Evolutionary conservation across 2,329 filamentous ascomycete genomes (phyloP).

Genomic region (Plectosphaerella cucumerina): DNA sequence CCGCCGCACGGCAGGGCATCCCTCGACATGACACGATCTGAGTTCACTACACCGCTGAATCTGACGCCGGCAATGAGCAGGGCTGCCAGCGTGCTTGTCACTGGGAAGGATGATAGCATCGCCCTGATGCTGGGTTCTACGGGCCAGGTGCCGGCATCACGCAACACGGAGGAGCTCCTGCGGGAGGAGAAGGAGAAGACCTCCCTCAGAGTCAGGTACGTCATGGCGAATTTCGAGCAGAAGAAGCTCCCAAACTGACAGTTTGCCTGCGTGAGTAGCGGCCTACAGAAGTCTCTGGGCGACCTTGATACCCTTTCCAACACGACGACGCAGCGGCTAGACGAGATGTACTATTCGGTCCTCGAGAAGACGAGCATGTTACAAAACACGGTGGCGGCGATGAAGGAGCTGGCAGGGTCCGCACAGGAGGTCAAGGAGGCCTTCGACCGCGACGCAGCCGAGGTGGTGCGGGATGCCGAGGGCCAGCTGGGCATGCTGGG

Average conservation of each 20-base stretch:
- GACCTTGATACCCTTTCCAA: conserved; percentile 58
- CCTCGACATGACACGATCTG: conserved; percentile 40
- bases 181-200: conserved; percentile 36
- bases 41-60: conserved; percentile 35
- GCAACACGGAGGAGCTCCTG: conserved; percentile 31
- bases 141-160: conserved; percentile 14
- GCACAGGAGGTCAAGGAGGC: conserved; percentile 53
- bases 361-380: conserved; percentile 64
- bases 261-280: conserved; percentile 28
- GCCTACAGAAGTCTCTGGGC: conserved; percentile 45
- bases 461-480: conserved; percentile 56
- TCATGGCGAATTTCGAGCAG: conserved; percentile 6
- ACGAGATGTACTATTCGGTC: conserved; percentile 70
- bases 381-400: conserved; percentile 57
- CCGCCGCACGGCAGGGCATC: conserved; percentile 30
- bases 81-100: conserved; percentile 33
- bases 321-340: conserved; percentile 60
- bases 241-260: not conserved
- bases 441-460: conserved; percentile 57
- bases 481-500: conserved; percentile 57
- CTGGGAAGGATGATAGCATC: conserved; percentile 12
- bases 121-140: not conserved
- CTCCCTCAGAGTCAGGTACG: conserved; percentile 35
- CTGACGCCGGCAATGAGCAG: conserved; percentile 39
- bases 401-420: conserved; percentile 63